phyloP scores from a whole-genome alignment of 2,329 filamentous ascomycete genomes.

The Apiospora sp. region DNA sequence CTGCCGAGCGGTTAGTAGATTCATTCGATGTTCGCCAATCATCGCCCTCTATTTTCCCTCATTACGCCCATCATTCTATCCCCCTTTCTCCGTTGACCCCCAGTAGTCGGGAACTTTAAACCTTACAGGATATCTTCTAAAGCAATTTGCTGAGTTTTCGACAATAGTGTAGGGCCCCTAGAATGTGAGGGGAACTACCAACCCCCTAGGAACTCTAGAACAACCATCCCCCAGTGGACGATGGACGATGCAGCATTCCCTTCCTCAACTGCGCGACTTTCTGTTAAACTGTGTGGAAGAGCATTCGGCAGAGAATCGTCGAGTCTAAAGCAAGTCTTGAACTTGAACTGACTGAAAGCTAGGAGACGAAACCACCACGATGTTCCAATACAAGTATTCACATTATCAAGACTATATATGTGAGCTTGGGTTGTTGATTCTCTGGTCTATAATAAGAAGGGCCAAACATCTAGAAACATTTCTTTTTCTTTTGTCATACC shows the following conservation, averaged over 20 bases:
- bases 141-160: background rate
- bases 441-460: slow-evolving; percentile 7
- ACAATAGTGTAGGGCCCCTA: background rate
- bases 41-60: background rate
- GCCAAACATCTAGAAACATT: slow-evolving; percentile 11
- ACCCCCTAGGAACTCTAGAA: no score
- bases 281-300: no score
- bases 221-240: no score
- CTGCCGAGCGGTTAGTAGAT: no score
- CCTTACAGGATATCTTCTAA: background rate
- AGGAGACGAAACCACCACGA: background rate
- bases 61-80: no score
- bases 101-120: background rate
- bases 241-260: no score
- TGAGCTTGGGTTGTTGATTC: background rate
- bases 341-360: background rate
- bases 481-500: background rate
- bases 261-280: background rate
- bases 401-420: background rate
- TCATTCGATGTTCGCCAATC: background rate
- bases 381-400: background rate
- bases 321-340: background rate
- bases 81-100: background rate
- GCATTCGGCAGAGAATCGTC: background rate
- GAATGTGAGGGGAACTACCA: background rate